These are phyloP conservation scores for Mrakia blollopis DNA, from an alignment of 768 basidiomycete genomes.

Conservation along the genomic window DNA sequence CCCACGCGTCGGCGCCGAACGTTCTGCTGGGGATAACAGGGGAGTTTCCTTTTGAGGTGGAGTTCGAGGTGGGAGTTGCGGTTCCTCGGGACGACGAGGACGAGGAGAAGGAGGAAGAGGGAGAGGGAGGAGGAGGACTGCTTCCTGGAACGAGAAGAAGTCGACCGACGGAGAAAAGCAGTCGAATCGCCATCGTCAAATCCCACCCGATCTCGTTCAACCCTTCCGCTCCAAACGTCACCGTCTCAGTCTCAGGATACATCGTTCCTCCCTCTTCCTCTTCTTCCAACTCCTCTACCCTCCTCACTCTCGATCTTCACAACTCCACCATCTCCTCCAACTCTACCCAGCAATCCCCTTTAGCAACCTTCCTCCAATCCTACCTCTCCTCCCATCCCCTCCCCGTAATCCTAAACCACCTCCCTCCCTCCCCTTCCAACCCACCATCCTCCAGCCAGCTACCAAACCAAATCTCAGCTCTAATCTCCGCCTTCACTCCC, in stretches of 20 bases:
- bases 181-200: conserved; percentile 13
- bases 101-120: not conserved
- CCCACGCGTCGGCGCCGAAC: conserved; percentile 9
- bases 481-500: conserved; percentile 9
- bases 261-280: not conserved
- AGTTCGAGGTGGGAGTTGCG: conserved; percentile 13
- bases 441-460: not conserved
- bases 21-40: conserved; percentile 6
- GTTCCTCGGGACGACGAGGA: not conserved
- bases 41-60: conserved; percentile 13
- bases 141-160: too few species aligned
- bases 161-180: not conserved
- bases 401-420: conserved; percentile 9
- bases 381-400: conserved; percentile 19
- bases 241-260: conserved; percentile 5
- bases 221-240: conserved; percentile 2
- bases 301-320: not conserved
- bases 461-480: not conserved
- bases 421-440: not conserved
- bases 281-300: not conserved
- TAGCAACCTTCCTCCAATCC: conserved; percentile 6
- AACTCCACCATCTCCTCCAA: not conserved
- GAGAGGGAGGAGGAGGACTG: not conserved
- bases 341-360: not conserved
- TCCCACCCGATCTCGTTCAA: conserved; percentile 11